Evolutionary conservation across 805 yeast species (phyloP), one percentile per base, ranked within the genome.

Genomic region (Ascoidea rubescens): DNA sequence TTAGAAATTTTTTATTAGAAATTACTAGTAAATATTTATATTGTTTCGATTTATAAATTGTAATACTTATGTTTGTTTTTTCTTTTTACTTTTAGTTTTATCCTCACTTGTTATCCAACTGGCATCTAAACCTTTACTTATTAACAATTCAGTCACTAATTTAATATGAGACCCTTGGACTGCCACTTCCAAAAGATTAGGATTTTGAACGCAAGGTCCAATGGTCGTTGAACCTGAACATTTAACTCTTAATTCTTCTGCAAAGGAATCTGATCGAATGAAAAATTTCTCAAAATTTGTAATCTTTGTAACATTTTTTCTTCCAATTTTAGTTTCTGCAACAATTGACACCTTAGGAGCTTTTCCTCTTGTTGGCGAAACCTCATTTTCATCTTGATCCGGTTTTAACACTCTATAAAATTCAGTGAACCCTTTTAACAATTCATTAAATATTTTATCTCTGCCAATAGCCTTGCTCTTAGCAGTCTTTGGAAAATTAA

Each of bases 161-260:
- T 78, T 74, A 30, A 80, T 80, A 63, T 91, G 98, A 2, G 91
- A 85, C 0, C 99, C 99, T 68, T 93, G 98, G 2, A 93, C 95
- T 48, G 80, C 74, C 4, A 93, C 88, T 59, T 87, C 95, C 46
- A 72, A 64, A 0, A 75, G 60, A 45, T 73, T 75, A 4, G 82
- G 82, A 50, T 77, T 74, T 45, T 75, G 77, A 14, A 71, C 69
- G 46, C 79, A 76, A 32, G 77, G 79, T 0, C 82, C 83, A 8
- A 86, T 73, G 0, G 96, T 81, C 0, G 93, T 75, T 0, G 97
- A 87, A 0, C 96, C 96, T 10, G 96, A 90, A 64, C 98, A 93
- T 56, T 80, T 81, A 21, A 80, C 79, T 54, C 84, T 80, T 56
- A 91, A 66, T 47, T 80, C 84, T 33, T 78, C 79, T 2, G 95